A percentile compares a stretch with the other conserved stretches of the same genome.
Conservation (phyloP, 2,329 filamentous ascomycete genomes). For the Pseudogymnoascus sp. region DNA sequence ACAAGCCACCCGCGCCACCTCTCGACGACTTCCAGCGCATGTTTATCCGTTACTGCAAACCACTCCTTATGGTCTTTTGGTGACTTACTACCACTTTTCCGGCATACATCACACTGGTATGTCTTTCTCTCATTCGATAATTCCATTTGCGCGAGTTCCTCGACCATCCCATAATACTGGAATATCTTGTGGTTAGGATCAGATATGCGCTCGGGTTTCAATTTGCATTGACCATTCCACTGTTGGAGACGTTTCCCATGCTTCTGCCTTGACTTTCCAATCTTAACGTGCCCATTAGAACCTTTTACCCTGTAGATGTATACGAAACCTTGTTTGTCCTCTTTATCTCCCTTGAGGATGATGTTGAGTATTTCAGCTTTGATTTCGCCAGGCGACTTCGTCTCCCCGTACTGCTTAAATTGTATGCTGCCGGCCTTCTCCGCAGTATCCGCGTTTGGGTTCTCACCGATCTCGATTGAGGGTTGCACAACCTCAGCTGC, state of each 20-base stretch:
- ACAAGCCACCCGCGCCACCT: constrained; percentile 13
- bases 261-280: constrained; percentile 10
- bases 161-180: constrained; percentile 10
- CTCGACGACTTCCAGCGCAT: constrained; percentile 10
- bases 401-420: neutral
- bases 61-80: too few species aligned
- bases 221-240: neutral
- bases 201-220: neutral
- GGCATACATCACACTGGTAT: constrained; percentile 9
- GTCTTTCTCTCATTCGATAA: neutral
- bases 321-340: constrained; percentile 1
- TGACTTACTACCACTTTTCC: too few species aligned
- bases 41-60: neutral
- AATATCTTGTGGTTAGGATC: constrained; percentile 8
- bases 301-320: constrained; percentile 10
- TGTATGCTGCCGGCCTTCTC: neutral
- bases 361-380: neutral
- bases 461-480: neutral
- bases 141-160: constrained; percentile 10
- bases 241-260: neutral
- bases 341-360: neutral
- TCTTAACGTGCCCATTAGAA: constrained; percentile 11
- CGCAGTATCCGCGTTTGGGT: neutral
- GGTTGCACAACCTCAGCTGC: neutral
- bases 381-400: neutral